Evolutionary conservation across 2,329 filamentous ascomycete genomes (phyloP).

Genomic region (Curvularia sp.): DNA sequence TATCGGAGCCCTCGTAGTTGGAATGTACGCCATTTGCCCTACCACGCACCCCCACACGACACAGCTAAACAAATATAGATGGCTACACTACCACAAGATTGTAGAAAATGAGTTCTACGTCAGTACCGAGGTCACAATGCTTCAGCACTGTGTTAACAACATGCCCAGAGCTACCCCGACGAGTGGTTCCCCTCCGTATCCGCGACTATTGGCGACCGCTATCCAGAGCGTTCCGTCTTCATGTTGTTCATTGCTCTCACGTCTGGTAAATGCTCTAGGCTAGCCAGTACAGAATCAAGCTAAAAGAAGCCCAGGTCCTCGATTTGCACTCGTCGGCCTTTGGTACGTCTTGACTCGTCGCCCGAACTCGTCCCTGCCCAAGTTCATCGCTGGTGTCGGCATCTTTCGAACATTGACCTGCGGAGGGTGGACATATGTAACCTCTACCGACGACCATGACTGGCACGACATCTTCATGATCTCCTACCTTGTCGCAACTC

Average conservation of each 20-base stretch:
- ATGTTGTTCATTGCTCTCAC: constrained; percentile 97
- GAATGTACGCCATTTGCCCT: constrained; percentile 54
- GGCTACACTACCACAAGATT: constrained; percentile 94
- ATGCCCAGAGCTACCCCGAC: constrained; percentile 65
- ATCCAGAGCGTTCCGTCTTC: constrained; percentile 95
- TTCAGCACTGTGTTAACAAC: constrained; percentile 21
- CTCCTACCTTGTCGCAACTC: constrained; percentile 89
- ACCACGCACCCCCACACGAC: constrained; percentile 18
- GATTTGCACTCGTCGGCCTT: constrained; percentile 87
- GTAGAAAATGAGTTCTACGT: constrained; percentile 94
- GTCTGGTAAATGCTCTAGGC: constrained; percentile 65
- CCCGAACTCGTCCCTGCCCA: constrained; percentile 77
- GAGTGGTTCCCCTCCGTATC: constrained; percentile 98
- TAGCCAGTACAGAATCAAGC: constrained; percentile 7
- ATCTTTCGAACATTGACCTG: constrained; percentile 90
- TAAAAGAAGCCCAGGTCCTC: constrained; percentile 69
- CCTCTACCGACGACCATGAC: constrained; percentile 96
- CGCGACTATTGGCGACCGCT: constrained; percentile 94
- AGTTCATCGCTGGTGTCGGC: constrained; percentile 80
- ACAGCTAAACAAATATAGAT: constrained; percentile 53
- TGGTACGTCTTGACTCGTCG: constrained; percentile 90
- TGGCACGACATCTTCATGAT: constrained; percentile 99
- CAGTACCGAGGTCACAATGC: constrained; percentile 26
- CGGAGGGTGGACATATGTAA: constrained; percentile 98
- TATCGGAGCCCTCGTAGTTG: constrained; percentile 82